Conservation (phyloP, 2,329 filamentous ascomycete species). For the Penicillium griseofulvum region DNA sequence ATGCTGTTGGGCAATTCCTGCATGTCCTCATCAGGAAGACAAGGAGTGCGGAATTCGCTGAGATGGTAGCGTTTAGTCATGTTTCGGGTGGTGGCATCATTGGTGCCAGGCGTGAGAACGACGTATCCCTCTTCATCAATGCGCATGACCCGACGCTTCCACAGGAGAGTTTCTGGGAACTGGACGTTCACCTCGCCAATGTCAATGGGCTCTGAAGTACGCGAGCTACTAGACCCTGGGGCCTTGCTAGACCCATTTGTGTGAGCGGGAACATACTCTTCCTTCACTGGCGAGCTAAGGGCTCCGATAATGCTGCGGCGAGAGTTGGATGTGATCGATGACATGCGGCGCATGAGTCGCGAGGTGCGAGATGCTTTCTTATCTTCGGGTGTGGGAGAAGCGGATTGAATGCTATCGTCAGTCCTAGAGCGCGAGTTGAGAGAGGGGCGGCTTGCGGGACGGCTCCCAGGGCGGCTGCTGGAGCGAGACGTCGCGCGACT, state of each 20-base stretch:
- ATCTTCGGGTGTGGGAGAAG: slow-evolving; percentile 44
- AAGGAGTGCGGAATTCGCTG: slow-evolving; percentile 75
- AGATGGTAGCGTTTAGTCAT: slow-evolving; percentile 80
- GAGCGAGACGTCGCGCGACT: slow-evolving; percentile 35
- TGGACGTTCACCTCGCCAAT: slow-evolving; percentile 94
- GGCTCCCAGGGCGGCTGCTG: slow-evolving; percentile 43
- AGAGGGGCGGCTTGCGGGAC: slow-evolving; percentile 42
- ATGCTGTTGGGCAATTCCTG: slow-evolving; percentile 91
- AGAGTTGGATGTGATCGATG: slow-evolving; percentile 53
- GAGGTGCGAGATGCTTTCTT: slow-evolving; percentile 58
- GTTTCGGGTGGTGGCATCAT: slow-evolving; percentile 58
- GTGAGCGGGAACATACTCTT: slow-evolving; percentile 20
- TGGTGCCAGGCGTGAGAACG: slow-evolving; percentile 69
- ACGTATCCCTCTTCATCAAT: slow-evolving; percentile 82
- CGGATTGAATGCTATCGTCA: slow-evolving; percentile 30
- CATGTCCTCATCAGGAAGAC: slow-evolving; percentile 81
- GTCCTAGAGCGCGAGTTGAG: slow-evolving; percentile 39
- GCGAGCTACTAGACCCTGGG: slow-evolving; percentile 44
- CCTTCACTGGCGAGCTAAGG: slow-evolving; percentile 37
- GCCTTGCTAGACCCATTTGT: slow-evolving; percentile 24
- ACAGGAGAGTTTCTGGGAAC: slow-evolving; percentile 91
- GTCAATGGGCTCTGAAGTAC: slow-evolving; percentile 57
- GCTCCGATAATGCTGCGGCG: slow-evolving; percentile 48
- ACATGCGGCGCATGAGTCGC: slow-evolving; percentile 66
- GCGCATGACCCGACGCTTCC: slow-evolving; percentile 88